Evolutionary conservation across 495 filamentous ascomycete species (phyloP).

Genomic region (Aspergillus olivimuriae): DNA sequence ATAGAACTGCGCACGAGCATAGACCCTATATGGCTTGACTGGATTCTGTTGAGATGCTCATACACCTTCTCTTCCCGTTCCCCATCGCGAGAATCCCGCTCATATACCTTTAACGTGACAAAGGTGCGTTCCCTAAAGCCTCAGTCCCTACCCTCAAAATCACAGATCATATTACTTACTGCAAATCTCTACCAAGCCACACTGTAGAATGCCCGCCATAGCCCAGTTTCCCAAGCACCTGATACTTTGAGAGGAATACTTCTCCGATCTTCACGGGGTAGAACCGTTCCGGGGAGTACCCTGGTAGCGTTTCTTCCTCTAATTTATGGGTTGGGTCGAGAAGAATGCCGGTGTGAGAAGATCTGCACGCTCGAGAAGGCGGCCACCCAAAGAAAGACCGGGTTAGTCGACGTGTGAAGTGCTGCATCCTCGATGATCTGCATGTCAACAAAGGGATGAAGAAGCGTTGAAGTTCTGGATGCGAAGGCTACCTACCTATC

Average conservation of each 20-base stretch:
- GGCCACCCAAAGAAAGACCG: conserved; percentile 1
- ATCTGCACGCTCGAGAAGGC: conserved; percentile 4
- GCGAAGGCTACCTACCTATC: too few species aligned
- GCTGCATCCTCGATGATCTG: background rate
- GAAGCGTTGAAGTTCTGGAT: too few species aligned
- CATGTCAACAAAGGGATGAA: background rate
- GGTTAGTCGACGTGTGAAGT: background rate
- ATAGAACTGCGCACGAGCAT: conserved; percentile 10
- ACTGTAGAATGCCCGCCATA: conserved; percentile 46
- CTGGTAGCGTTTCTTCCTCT: conserved; percentile 18
- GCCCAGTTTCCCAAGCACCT: conserved; percentile 49
- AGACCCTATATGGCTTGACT: conserved; percentile 10
- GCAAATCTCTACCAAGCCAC: conserved; percentile 46
- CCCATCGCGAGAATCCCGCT: conserved; percentile 8
- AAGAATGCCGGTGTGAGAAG: conserved; percentile 3
- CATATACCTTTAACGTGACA: conserved; percentile 17
- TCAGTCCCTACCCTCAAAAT: background rate
- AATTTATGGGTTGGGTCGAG: conserved; percentile 11
- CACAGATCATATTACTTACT: conserved; percentile 17
- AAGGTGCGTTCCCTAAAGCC: conserved; percentile 12
- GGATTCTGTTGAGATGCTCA: conserved; percentile 9
- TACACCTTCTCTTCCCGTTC: conserved; percentile 13
- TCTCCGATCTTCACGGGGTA: conserved; percentile 46
- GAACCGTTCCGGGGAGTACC: conserved; percentile 34
- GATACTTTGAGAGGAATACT: conserved; percentile 40